Conservation (phyloP, 2,329 filamentous ascomycete genomes). For the Nothophoma quercina region DNA sequence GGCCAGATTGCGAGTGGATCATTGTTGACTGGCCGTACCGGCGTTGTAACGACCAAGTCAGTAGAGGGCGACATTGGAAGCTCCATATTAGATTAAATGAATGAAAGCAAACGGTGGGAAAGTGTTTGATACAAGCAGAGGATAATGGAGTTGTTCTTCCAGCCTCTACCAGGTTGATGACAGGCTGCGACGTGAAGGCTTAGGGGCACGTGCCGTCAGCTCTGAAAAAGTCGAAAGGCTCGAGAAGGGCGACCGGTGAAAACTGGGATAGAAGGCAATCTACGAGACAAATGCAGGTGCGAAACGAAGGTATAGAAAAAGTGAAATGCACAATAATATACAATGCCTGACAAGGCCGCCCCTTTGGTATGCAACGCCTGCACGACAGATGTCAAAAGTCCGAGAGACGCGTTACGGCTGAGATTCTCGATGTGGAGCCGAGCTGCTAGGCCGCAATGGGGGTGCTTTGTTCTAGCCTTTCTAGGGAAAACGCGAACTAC, state of each 20-base stretch:
- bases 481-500: conserved; percentile 11
- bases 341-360: conserved; percentile 13
- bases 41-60: conserved; percentile 9
- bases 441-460: conserved; percentile 2
- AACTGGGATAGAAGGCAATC: background rate
- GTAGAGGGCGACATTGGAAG: conserved; percentile 1
- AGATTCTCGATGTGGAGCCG: conserved; percentile 10
- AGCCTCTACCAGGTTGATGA: background rate
- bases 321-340: conserved; percentile 9
- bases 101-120: background rate
- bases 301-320: conserved; percentile 6
- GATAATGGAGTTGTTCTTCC: background rate
- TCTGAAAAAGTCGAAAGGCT: conserved; percentile 7
- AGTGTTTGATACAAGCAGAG: background rate
- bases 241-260: background rate
- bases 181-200: background rate
- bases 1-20: conserved; percentile 26
- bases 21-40: background rate
- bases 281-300: background rate
- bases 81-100: conserved; percentile 7
- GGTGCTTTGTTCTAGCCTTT: conserved; percentile 5
- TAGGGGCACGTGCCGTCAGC: conserved; percentile 11
- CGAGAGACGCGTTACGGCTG: conserved; percentile 15
- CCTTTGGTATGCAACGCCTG: background rate
- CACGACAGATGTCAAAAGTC: conserved; percentile 10